A percentile compares a stretch with the other conserved stretches of the same genome.
These are phyloP conservation scores for Penicillium robsamsonii DNA, from an alignment of 495 filamentous ascomycete genomes.

Conservation along the genomic window DNA sequence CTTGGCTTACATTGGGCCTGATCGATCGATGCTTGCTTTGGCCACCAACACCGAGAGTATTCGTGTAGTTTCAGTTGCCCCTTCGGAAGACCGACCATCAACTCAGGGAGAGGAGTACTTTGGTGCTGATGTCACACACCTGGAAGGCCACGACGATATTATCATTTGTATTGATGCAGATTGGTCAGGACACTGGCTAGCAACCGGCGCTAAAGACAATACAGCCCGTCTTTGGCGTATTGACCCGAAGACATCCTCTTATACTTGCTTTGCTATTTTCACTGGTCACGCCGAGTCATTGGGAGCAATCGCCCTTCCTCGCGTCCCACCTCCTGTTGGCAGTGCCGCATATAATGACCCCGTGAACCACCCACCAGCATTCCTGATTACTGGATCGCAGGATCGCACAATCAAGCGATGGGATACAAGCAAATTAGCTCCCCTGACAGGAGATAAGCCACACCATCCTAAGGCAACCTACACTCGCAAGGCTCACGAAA, in stretches of 20 bases:
- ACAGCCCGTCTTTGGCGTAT: slow-evolving; percentile 87
- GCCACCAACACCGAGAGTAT: slow-evolving; percentile 95
- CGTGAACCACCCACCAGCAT: slow-evolving; percentile 74
- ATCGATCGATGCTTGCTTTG: slow-evolving; percentile 78
- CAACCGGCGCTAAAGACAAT: slow-evolving; percentile 94
- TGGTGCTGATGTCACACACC: slow-evolving; percentile 81
- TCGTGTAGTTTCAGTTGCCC: slow-evolving; percentile 68
- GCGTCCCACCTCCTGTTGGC: slow-evolving; percentile 57
- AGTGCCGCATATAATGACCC: slow-evolving; percentile 65
- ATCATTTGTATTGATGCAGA: slow-evolving; percentile 93
- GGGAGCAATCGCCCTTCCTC: slow-evolving; percentile 84
- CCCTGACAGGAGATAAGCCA: slow-evolving; percentile 36
- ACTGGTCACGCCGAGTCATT: slow-evolving; percentile 93
- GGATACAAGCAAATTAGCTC: slow-evolving; percentile 58
- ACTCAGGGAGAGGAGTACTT: slow-evolving; percentile 55
- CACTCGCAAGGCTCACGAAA: slow-evolving; percentile 93
- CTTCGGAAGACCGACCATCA: slow-evolving; percentile 37
- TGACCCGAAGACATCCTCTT: slow-evolving; percentile 72
- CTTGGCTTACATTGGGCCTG: slow-evolving; percentile 74
- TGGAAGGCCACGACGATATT: slow-evolving; percentile 91
- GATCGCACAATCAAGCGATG: slow-evolving; percentile 93
- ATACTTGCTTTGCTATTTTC: slow-evolving; percentile 74
- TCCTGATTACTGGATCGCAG: slow-evolving; percentile 86
- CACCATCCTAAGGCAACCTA: slow-evolving; percentile 59
- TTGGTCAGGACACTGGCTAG: slow-evolving; percentile 96